Evolutionary conservation across 805 yeast species (phyloP).

Genomic region (Lipomyces lipofer): DNA sequence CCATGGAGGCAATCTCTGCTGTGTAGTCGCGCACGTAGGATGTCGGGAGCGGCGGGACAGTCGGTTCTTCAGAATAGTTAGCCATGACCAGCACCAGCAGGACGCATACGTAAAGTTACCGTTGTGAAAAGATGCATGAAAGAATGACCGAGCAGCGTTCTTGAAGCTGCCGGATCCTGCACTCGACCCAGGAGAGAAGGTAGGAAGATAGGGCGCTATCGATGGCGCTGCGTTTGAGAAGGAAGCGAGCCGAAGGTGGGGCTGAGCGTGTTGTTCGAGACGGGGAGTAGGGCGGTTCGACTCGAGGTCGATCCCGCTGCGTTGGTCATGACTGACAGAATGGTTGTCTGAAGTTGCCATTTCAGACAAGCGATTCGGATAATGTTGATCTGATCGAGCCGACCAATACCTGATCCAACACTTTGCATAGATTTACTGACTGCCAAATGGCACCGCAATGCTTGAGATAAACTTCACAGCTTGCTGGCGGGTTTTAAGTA

Average conservation of each 20-base stretch:
- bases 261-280: conserved; percentile 28
- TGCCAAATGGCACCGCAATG: no score
- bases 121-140: neutral
- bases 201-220: neutral
- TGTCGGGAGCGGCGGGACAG: neutral
- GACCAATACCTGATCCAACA: no score
- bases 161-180: conserved; percentile 8
- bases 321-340: no score
- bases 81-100: neutral
- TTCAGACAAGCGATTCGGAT: no score
- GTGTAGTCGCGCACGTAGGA: conserved; percentile 26
- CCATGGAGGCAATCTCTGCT: conserved; percentile 29
- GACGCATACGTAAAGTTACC: neutral
- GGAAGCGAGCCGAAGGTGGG: conserved; percentile 25
- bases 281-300: no score
- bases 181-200: conserved; percentile 1
- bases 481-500: no score
- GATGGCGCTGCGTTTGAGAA: conserved; percentile 2
- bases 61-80: neutral
- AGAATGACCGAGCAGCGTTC: neutral
- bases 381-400: no score
- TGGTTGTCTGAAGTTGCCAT: no score
- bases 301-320: no score
- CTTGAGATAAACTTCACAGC: no score
- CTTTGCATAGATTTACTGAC: no score